Evolutionary conservation across 2,329 filamentous ascomycete species (phyloP), one percentile per base, ranked within the genome.

Genomic region (Drechslera avenae): DNA sequence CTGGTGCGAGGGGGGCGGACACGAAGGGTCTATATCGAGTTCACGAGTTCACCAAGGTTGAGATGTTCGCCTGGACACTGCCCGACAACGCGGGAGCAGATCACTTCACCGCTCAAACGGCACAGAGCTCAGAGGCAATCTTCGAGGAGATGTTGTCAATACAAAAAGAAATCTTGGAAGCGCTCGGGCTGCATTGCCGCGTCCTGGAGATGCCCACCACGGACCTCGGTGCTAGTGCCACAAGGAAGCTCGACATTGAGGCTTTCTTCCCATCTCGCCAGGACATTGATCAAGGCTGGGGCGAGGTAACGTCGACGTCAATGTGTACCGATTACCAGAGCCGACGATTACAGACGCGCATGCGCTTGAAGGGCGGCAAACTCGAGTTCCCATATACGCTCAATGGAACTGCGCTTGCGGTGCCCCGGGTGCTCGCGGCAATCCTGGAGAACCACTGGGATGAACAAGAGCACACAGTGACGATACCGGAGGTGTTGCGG

Each of bases 41-140:
- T 3, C 94, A 99, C 75, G 94, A 99, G 75, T 99, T 99, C 75
- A 96, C 91, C 21, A 99, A 99, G 73, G 93, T 99, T 0, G 94
- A 99, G 75, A 86, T 99, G 80, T 97, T 99, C 71, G 91, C 89
- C 0, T 99, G 94, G 94, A 88, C 90, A 4, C 64, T 81, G 23
- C 85, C 89, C 1, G 80, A 84, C 45, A 63, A 63, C 21, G 52
- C 49, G 26, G 66, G 62, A 3, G 56, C 68, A 7, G 69, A 73
- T 2, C 64, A 71, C 35, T 74, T 74, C 42, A 60, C 58, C 5
- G 59, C 64, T 8, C 50, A 64, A 32, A 39, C 57, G 42, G 35
- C 72, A 60, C 75, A 61, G 39, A 75, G 73, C 33, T 78, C 85
- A 0, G 76, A 81, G 6, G 77, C 81, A 0, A 64, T 93, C 10